phyloP scores from a whole-genome alignment of 2,329 filamentous ascomycete genomes.

The Sphaceloma murrayae region DNA sequence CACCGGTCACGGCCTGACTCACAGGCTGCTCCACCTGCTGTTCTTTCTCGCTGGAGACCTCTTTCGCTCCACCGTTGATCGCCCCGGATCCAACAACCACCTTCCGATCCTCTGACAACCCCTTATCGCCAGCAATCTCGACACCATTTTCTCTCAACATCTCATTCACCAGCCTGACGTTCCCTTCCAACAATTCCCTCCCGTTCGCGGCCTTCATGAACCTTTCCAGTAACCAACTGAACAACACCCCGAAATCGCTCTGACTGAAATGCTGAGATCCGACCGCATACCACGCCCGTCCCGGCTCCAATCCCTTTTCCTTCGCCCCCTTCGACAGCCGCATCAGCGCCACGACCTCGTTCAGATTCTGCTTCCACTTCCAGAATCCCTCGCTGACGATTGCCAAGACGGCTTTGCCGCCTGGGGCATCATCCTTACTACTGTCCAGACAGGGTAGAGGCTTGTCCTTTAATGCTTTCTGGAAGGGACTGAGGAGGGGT shows the following conservation, averaged over 20 bases:
- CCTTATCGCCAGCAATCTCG: slow-evolving; percentile 29
- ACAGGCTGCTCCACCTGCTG: slow-evolving; percentile 10
- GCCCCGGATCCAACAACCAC: not conserved
- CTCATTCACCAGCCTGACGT: slow-evolving; percentile 74
- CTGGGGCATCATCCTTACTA: slow-evolving; percentile 39
- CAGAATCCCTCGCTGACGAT: slow-evolving; percentile 69
- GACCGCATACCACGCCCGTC: slow-evolving; percentile 66
- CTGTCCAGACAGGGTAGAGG: slow-evolving; percentile 58
- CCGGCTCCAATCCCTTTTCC: slow-evolving; percentile 23
- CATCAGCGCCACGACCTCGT: slow-evolving; percentile 56
- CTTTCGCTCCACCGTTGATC: not conserved
- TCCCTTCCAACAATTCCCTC: slow-evolving; percentile 70
- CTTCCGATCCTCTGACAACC: not conserved
- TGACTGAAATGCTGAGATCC: slow-evolving; percentile 68
- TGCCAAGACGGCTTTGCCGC: slow-evolving; percentile 52
- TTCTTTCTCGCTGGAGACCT: not conserved
- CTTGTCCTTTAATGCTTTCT: slow-evolving; percentile 57
- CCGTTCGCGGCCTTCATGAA: slow-evolving; percentile 53
- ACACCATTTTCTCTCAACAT: slow-evolving; percentile 43
- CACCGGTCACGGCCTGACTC: not conserved
- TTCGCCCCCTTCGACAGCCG: slow-evolving; percentile 26
- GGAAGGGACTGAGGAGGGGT: slow-evolving; percentile 55
- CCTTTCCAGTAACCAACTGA: slow-evolving; percentile 54
- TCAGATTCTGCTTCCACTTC: slow-evolving; percentile 66
- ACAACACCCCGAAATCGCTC: slow-evolving; percentile 73